Evolutionary conservation across 139 green algal species (phyloP).

Genomic region (Mychonastes homosphaera): DNA sequence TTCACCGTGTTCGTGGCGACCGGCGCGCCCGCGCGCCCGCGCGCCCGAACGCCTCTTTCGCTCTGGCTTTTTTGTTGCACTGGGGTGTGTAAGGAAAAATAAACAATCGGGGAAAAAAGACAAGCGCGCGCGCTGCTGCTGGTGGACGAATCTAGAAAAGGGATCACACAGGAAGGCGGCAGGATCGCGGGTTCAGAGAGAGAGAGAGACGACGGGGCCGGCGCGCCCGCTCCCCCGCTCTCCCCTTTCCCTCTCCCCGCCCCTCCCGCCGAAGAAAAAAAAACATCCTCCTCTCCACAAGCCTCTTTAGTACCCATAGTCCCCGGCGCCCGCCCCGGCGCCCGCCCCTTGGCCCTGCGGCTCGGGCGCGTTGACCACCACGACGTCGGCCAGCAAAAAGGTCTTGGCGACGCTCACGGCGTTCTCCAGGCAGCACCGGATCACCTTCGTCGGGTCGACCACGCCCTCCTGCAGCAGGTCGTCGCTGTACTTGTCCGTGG

Average conservation of each 20-base stretch:
- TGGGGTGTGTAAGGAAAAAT: too few relatives aligned
- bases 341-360: constrained; percentile 66
- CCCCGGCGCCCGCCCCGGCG: too few relatives aligned
- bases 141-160: too few relatives aligned
- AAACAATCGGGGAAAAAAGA: too few relatives aligned
- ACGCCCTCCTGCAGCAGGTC: constrained; percentile 94
- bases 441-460: constrained; percentile 96
- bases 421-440: constrained; percentile 94
- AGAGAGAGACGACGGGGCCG: neutral
- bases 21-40: too few relatives aligned
- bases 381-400: constrained; percentile 92
- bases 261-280: neutral
- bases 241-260: neutral
- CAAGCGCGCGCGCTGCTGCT: too few relatives aligned
- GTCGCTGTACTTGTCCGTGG: constrained; percentile 80
- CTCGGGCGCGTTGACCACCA: constrained; percentile 77
- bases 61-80: too few relatives aligned
- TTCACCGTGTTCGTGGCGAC: too few relatives aligned
- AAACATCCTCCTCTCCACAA: constrained; percentile 21
- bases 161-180: too few relatives aligned
- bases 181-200: neutral
- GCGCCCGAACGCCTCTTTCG: too few relatives aligned
- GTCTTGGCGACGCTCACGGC: constrained; percentile 88
- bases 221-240: neutral
- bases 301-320: too few relatives aligned